phyloP scores from a whole-genome alignment of 805 yeast genomes.

The Ogataea polymorpha region DNA sequence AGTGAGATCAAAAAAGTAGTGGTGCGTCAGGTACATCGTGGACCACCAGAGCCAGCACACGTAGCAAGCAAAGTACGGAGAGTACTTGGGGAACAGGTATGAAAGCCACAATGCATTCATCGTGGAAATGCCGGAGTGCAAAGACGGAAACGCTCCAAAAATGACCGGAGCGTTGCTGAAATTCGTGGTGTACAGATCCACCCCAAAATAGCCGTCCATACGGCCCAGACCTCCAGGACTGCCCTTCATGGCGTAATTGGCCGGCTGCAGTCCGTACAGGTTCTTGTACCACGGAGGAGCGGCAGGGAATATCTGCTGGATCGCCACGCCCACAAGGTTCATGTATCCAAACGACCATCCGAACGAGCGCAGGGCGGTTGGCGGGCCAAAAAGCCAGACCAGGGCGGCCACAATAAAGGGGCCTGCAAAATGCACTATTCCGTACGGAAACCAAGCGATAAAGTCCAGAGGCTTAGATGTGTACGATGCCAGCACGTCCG shows the following conservation, averaged over 20 bases:
- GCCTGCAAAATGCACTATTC: slow-evolving; percentile 77
- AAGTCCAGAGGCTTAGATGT: slow-evolving; percentile 67
- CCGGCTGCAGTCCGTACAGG: slow-evolving; percentile 78
- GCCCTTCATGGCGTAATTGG: slow-evolving; percentile 84
- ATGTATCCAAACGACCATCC: slow-evolving; percentile 93
- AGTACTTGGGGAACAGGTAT: slow-evolving; percentile 71
- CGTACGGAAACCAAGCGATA: slow-evolving; percentile 95
- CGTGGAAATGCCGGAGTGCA: slow-evolving; percentile 89
- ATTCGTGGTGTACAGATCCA: slow-evolving; percentile 76
- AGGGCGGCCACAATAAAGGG: slow-evolving; percentile 83
- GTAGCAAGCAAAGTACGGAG: slow-evolving; percentile 63
- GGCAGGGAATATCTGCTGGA: slow-evolving; percentile 79
- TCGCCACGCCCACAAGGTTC: slow-evolving; percentile 79
- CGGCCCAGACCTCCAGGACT: slow-evolving; percentile 92
- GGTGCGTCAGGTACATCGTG: slow-evolving; percentile 97
- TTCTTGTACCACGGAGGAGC: slow-evolving; percentile 97
- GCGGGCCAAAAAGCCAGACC: slow-evolving; percentile 85
- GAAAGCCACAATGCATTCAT: slow-evolving; percentile 85
- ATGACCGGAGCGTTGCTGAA: slow-evolving; percentile 84
- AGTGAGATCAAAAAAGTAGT: slow-evolving; percentile 85
- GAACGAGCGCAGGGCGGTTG: slow-evolving; percentile 75
- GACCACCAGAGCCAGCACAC: slow-evolving; percentile 98
- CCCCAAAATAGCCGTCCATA: slow-evolving; percentile 72
- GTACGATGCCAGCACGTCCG: slow-evolving; percentile 75
- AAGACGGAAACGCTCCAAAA: slow-evolving; percentile 71